phyloP scores from a whole-genome alignment of 495 filamentous ascomycete genomes.

The Daldinia childiae region DNA sequence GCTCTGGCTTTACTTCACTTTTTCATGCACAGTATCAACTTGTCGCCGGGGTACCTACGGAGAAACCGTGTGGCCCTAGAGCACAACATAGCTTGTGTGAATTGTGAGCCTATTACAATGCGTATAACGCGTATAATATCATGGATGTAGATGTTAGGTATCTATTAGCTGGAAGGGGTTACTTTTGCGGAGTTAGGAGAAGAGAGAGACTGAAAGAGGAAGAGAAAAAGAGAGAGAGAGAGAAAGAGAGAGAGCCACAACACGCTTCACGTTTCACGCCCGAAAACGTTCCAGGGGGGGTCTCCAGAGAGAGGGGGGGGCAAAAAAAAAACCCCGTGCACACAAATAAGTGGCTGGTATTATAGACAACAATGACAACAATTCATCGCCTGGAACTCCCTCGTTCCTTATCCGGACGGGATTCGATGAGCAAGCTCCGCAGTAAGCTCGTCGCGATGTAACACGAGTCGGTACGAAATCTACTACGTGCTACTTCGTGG shows the following conservation, averaged over 20 bases:
- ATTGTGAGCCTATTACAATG: neutral
- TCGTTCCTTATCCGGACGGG: conserved; percentile 34
- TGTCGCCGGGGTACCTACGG: conserved; percentile 8
- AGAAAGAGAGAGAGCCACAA: conserved; percentile 29
- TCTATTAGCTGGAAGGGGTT: conserved; percentile 28
- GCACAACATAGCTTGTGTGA: neutral
- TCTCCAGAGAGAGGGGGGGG: neutral
- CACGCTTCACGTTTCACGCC: conserved; percentile 40
- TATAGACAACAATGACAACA: conserved; percentile 34
- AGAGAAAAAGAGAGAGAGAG: neutral
- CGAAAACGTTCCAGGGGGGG: conserved; percentile 24
- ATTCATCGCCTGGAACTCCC: conserved; percentile 9
- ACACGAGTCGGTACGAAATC: conserved; percentile 29
- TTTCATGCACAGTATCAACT: conserved; percentile 3
- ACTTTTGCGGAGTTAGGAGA: conserved; percentile 23
- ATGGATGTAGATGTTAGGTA: conserved; percentile 23
- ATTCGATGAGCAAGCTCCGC: conserved; percentile 33
- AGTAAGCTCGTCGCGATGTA: conserved; percentile 43
- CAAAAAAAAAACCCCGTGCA: conserved; percentile 25
- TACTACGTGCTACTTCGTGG: neutral
- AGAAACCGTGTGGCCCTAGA: neutral
- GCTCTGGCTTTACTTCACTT: conserved; percentile 2
- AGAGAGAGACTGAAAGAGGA: neutral
- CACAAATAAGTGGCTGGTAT: conserved; percentile 47
- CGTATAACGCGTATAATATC: neutral